Conservation (phyloP, 805 yeast genomes). For the Monosporozyma siamensis region DNA sequence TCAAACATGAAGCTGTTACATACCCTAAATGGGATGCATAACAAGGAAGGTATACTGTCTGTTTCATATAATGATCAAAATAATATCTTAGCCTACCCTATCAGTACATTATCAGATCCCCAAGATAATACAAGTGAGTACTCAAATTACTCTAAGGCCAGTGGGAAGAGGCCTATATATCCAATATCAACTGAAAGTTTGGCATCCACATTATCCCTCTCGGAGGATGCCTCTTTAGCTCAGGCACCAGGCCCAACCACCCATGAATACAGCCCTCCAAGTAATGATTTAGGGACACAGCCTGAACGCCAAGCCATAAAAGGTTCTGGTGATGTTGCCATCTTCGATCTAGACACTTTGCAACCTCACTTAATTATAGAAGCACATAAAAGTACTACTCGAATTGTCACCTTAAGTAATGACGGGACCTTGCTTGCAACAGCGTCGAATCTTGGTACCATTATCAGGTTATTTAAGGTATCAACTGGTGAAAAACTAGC, state of each 20-base stretch:
- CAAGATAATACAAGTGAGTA: no score
- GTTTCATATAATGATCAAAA: constrained; percentile 44
- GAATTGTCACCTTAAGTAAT: constrained; percentile 48
- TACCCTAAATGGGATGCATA: constrained; percentile 12
- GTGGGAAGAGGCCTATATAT: no score
- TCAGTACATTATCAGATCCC: not conserved
- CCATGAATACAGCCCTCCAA: not conserved
- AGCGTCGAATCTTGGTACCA: constrained; percentile 69
- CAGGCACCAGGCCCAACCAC: no score
- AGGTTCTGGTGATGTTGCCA: constrained; percentile 52
- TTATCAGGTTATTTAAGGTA: constrained; percentile 57
- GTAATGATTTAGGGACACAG: not conserved
- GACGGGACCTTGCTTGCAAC: constrained; percentile 66
- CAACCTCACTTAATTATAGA: constrained; percentile 61
- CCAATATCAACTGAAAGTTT: not conserved
- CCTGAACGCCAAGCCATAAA: constrained; percentile 7
- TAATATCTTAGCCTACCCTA: constrained; percentile 60
- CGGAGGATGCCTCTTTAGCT: no score
- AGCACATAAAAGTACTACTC: constrained; percentile 62
- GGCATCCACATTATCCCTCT: no score
- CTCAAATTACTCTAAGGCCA: no score
- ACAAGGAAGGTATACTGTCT: constrained; percentile 49
- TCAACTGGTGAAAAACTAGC: constrained; percentile 49
- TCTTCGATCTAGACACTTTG: constrained; percentile 51
- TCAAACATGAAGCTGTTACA: constrained; percentile 56